These are phyloP conservation scores for Plasmodium vivax DNA, from an alignment of 169 alveolate species.

Conservation along the genomic window DNA sequence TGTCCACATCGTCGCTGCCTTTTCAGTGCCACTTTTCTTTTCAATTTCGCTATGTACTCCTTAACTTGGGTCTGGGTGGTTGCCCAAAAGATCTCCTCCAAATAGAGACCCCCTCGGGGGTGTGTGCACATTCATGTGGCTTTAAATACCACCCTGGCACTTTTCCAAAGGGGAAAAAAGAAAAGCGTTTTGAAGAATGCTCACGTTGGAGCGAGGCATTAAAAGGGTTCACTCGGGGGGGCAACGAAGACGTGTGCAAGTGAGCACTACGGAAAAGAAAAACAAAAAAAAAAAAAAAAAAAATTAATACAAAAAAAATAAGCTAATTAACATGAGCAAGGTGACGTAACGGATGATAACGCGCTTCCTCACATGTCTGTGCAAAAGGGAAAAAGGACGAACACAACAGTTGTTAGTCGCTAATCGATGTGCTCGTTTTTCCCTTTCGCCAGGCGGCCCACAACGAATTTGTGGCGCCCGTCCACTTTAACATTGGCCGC, in stretches of 20 bases:
- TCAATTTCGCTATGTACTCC: neutral
- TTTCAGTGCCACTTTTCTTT: neutral
- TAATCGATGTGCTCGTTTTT: neutral
- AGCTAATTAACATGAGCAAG: neutral
- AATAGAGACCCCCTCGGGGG: neutral
- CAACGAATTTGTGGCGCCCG: neutral
- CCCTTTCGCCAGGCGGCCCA: neutral
- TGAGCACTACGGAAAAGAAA: neutral
- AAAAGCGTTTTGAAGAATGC: neutral
- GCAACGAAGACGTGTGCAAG: neutral
- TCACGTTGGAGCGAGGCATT: neutral
- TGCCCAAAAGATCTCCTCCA: neutral
- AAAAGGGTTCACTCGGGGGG: neutral
- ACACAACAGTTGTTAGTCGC: neutral
- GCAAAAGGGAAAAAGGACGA: neutral
- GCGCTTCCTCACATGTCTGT: neutral
- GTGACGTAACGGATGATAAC: neutral
- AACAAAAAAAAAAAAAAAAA: neutral
- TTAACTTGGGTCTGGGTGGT: neutral
- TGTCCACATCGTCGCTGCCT: neutral
- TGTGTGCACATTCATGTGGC: neutral
- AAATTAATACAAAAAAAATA: neutral
- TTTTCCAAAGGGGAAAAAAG: neutral
- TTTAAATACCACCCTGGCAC: neutral
- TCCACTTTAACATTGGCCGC: neutral